Evolutionary conservation across 1,284 basidiomycete species (phyloP), one percentile per base, ranked within the genome.

Genomic region (Mycena citricolor): DNA sequence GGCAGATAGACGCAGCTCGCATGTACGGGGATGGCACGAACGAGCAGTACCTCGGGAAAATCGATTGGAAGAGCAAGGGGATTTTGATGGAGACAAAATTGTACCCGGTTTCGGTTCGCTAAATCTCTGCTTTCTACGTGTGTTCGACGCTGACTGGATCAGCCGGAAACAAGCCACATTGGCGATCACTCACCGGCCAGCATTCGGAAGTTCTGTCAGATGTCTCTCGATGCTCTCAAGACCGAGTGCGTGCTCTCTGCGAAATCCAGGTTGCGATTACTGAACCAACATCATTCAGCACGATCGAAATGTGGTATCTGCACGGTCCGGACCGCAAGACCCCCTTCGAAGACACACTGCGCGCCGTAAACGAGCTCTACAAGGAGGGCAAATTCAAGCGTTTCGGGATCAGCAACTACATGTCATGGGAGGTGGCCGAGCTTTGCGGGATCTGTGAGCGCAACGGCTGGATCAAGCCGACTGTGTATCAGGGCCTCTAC

Each of bases 11-110:
- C 37, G 75, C 76, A 0, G 72, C 75, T 4, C 59, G 71, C 21
- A 52, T 68, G 38, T 80, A 80, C 44, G 70, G 58, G 2, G 65
- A 69, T 17, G 75, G 74, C 8, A 79, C 75, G 0, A 72, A 76
- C 0, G 77, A 80, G 54, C 57, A 70, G 56, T 74, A 17, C 14
- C 36, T 39, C 19, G 36, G 33, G n/a, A 25, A 33, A 8, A 32
- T 41, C 16, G 31, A 52, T 23, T 52, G 46, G 45, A 14, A 47
- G 12, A 24, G 19, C 4, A 44, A 51, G 14, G 45, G 50, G 1
- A 41, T 48, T 8, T 5, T 39, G 10, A 44, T 52, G 29, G 32
- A 41, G 11, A 42, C 50, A 6, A 52, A 52, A 22, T 19, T 47
- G 1, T 44, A 41, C 29, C 49, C 49, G 3, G 6, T 13, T 2